phyloP scores from a whole-genome alignment of 2,329 filamentous ascomycete genomes.

The Aspergillus tamarii region DNA sequence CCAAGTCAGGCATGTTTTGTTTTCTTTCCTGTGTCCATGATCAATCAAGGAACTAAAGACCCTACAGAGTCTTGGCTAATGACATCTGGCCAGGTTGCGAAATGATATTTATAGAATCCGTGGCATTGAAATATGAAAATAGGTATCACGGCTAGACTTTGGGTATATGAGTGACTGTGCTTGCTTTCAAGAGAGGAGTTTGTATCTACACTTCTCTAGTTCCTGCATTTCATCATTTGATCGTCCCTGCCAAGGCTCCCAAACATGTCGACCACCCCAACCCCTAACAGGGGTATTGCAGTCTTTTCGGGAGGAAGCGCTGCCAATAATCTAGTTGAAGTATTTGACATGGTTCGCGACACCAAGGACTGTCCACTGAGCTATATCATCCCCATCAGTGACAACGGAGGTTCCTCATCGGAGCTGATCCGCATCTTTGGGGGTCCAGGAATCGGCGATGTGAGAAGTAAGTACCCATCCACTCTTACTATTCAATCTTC shows the following conservation, averaged over 20 bases:
- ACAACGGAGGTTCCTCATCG: conserved; percentile 92
- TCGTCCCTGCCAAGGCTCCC: background rate
- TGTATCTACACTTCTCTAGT: background rate
- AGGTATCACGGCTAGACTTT: background rate
- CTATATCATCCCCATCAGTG: conserved; percentile 92
- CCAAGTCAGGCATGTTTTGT: background rate
- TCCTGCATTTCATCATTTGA: background rate
- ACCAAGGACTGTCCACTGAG: conserved; percentile 70
- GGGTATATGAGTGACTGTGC: background rate
- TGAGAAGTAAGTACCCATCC: conserved; percentile 61
- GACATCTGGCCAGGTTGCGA: background rate
- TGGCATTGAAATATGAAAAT: background rate
- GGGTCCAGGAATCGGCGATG: conserved; percentile 81
- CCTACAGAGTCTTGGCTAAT: background rate
- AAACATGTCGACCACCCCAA: conserved; percentile 16
- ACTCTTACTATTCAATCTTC: background rate
- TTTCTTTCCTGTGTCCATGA: background rate
- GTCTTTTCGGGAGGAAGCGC: conserved; percentile 92
- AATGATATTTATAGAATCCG: conserved; percentile 1
- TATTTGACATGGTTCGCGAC: conserved; percentile 70
- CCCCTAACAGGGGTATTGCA: conserved; percentile 63
- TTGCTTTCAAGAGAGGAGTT: background rate
- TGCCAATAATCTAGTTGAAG: conserved; percentile 91
- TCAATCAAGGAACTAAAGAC: background rate
- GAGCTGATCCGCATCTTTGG: conserved; percentile 94